Conservation (phyloP, 495 filamentous ascomycete species). For the Aspergillus indologenus region DNA sequence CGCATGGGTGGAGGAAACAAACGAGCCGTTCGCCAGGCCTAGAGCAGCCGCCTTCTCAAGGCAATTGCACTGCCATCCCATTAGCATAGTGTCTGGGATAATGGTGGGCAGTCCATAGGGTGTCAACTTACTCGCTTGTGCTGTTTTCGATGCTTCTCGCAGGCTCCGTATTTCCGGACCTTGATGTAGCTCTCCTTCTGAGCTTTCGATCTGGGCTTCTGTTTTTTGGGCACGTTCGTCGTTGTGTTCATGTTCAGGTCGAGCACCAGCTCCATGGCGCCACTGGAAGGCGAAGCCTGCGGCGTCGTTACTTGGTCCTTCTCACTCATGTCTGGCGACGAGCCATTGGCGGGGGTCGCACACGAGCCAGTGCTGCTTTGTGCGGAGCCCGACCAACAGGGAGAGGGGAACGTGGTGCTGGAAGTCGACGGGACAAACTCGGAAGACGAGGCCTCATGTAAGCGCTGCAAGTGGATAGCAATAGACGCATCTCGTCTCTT, state of each 20-base stretch:
- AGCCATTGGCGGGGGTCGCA: constrained; percentile 19
- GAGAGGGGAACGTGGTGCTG: constrained; percentile 39
- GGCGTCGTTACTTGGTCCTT: constrained; percentile 20
- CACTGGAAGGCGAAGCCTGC: constrained; percentile 16
- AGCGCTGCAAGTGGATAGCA: constrained; percentile 39
- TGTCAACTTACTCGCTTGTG: constrained; percentile 43
- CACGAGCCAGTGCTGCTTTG: constrained; percentile 22
- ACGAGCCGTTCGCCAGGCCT: constrained; percentile 19
- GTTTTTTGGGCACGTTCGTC: constrained; percentile 43
- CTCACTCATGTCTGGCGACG: constrained; percentile 19
- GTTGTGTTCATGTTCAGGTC: constrained; percentile 49
- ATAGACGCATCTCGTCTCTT: constrained; percentile 46
- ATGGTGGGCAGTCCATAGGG: background rate
- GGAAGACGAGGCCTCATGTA: constrained; percentile 31
- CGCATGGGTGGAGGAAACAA: constrained; percentile 9
- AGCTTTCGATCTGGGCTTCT: constrained; percentile 44
- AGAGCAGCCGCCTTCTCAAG: constrained; percentile 38
- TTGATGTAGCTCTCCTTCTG: constrained; percentile 51
- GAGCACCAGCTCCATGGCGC: constrained; percentile 41
- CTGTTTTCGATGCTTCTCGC: constrained; percentile 48
- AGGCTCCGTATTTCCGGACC: constrained; percentile 44
- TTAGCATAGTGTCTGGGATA: constrained; percentile 18
- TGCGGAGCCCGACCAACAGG: constrained; percentile 35
- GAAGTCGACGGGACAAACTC: constrained; percentile 33
- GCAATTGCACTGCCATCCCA: constrained; percentile 40